Conservation (phyloP, 306 rosid genomes). For the Carpinus viminea region DNA sequence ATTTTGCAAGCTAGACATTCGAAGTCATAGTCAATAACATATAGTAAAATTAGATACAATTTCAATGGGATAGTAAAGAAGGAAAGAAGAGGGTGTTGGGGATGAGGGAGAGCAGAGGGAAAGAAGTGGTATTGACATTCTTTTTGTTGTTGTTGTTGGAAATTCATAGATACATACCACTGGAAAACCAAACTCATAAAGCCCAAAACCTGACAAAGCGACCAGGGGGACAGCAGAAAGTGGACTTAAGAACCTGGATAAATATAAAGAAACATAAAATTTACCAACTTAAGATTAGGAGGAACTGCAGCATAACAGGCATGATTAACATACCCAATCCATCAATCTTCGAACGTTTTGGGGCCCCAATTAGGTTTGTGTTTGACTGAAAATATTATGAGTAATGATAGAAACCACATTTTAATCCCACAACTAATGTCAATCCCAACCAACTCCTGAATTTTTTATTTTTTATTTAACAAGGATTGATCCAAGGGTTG, state of each 20-base stretch:
- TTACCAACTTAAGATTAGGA: slow-evolving; percentile 16
- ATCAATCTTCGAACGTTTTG: not conserved
- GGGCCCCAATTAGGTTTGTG: not conserved
- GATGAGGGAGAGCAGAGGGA: not conserved
- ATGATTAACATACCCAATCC: not conserved
- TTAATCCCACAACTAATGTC: no score
- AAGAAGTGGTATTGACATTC: not conserved
- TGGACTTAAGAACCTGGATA: slow-evolving; percentile 81
- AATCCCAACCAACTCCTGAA: no score
- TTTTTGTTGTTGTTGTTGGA: not conserved
- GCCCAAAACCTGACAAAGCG: slow-evolving; percentile 86
- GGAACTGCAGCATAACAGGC: not conserved
- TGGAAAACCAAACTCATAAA: slow-evolving; percentile 84
- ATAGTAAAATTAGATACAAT: slow-evolving; percentile 17
- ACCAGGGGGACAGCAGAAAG: slow-evolving; percentile 89
- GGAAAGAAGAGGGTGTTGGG: not conserved
- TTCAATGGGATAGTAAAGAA: not conserved
- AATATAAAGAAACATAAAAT: slow-evolving; percentile 25
- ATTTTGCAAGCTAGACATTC: slow-evolving; percentile 69
- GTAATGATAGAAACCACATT: no score
- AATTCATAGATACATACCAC: slow-evolving; percentile 53
- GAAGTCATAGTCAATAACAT: slow-evolving; percentile 15
- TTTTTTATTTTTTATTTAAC: no score
- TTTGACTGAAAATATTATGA: not conserved
- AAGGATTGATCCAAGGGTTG: no score